Evolutionary conservation across 164 flowering plant genomes (phyloP).

Genomic region (Umbellularia californica): DNA sequence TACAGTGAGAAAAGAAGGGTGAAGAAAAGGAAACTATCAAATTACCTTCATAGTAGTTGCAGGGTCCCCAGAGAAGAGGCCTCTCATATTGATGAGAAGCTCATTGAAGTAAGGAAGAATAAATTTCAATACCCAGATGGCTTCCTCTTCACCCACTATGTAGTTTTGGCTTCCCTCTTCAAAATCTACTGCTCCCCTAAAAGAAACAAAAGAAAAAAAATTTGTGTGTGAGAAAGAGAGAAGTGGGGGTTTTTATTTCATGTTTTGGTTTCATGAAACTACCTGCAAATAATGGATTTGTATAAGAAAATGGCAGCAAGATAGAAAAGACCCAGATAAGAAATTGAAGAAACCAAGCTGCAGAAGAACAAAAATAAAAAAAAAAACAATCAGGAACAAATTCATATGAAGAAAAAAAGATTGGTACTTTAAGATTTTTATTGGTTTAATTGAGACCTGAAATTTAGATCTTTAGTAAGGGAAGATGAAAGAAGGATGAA

Average conservation of each 20-base stretch:
- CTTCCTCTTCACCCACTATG: conserved; percentile 76
- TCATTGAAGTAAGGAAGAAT: conserved; percentile 79
- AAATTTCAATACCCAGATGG: conserved; percentile 60
- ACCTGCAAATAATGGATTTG: conserved; percentile 65
- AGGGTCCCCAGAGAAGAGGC: conserved; percentile 84
- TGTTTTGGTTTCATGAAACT: background rate
- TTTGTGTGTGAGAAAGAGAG: background rate
- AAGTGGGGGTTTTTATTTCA: background rate
- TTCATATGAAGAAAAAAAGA: background rate
- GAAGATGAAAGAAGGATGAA: conserved; percentile 61
- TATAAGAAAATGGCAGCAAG: conserved; percentile 67
- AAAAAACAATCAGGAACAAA: background rate
- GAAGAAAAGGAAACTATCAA: conserved; percentile 5
- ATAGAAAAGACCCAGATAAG: conserved; percentile 69
- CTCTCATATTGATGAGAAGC: conserved; percentile 48
- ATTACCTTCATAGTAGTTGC: conserved; percentile 79
- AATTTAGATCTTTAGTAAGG: conserved; percentile 59
- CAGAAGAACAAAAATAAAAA: conserved; percentile 4
- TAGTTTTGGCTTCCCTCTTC: conserved; percentile 25
- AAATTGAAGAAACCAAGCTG: conserved; percentile 75
- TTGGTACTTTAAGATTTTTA: background rate
- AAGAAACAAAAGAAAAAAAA: conserved; percentile 1
- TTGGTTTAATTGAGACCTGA: conserved; percentile 44
- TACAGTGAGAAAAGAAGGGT: background rate
- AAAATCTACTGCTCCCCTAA: conserved; percentile 39